Evolutionary conservation across 208 protist genomes (phyloP), one percentile per base, ranked within the genome.

Genomic region (Herpetomonas samuelpessoai): DNA sequence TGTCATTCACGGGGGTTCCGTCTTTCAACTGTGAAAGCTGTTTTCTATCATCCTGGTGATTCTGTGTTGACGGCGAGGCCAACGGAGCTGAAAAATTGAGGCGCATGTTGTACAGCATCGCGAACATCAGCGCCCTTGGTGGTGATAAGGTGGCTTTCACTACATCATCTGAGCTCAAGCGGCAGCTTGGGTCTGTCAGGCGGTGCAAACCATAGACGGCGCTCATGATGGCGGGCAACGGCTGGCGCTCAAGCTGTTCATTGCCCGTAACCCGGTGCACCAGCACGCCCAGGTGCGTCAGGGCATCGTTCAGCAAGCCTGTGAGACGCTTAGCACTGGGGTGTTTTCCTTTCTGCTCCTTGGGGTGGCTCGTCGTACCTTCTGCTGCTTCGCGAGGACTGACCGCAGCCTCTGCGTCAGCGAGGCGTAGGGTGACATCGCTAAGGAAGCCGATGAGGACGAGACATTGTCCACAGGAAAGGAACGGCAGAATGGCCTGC

Each of bases 391-490:
- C 35, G 35, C 35, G 9, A 41, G 9, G 35, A 18, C 35, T 41
- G 18, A 12, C 7, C 31, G 31, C n/a, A 0, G 31, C 18, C 27
- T 27, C 31, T 35, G 47, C 22, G 9, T 14, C 44, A 19, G 44
- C 9, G 19, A 48, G 9, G 46, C 72, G 68, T 7, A 68, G 27
- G 30, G 85, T 65, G 2, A 92, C 70, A 30, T 96, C 86, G 46
- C 71, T 85, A 24, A 96, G 57, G 49, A 93, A 84, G 27, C 76
- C 77, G 19, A 86, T 57, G 0, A 93, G 57, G 22, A 93, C 74
- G 12, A 96, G 63, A 27, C 71, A 62, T 67, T 96, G 89, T 0
- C 77, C 80, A 71, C 89, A 91, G 0, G 84, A 83, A 30, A 96
- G 80, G 22, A 18, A 66, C 14, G 38, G 16, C 46, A 47, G 47